Evolutionary conservation across 805 yeast species (phyloP).

Genomic region (Grigorovia jiainica): DNA sequence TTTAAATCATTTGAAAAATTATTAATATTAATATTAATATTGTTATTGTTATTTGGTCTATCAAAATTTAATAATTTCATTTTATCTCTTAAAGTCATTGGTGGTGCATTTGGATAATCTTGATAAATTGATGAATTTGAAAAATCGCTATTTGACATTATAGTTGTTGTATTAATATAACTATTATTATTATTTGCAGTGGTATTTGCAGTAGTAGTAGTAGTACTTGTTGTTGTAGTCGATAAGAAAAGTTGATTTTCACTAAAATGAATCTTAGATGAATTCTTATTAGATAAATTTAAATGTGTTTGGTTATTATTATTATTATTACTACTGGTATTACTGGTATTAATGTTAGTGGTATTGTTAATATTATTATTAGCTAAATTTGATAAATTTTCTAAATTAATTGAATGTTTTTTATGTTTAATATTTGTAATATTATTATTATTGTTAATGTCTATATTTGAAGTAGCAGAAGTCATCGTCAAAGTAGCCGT

Average conservation of each 20-base stretch:
- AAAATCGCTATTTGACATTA: background rate
- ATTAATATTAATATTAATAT: background rate
- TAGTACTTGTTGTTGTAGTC: background rate
- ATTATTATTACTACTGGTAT: background rate
- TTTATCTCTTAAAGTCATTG: slow-evolving; percentile 37
- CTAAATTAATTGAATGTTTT: background rate
- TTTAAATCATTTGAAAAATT: slow-evolving; percentile 4
- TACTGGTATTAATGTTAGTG: background rate
- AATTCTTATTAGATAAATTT: background rate
- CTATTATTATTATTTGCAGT: background rate
- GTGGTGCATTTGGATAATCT: slow-evolving; percentile 29
- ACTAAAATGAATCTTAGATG: background rate
- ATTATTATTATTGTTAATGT: background rate
- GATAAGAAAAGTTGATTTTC: background rate
- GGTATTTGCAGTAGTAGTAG: background rate
- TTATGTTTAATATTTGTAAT: background rate
- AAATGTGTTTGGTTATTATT: background rate
- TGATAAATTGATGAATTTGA: slow-evolving; percentile 7
- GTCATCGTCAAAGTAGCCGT: background rate
- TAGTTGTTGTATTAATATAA: slow-evolving; percentile 4
- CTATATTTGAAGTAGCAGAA: background rate
- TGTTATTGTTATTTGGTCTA: background rate
- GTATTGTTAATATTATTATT: background rate
- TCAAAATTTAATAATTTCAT: slow-evolving; percentile 33
- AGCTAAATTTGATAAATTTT: background rate